These are phyloP conservation scores for Aspergillus sp. DNA, from an alignment of 2,329 filamentous ascomycete genomes.

Conservation along the genomic window DNA sequence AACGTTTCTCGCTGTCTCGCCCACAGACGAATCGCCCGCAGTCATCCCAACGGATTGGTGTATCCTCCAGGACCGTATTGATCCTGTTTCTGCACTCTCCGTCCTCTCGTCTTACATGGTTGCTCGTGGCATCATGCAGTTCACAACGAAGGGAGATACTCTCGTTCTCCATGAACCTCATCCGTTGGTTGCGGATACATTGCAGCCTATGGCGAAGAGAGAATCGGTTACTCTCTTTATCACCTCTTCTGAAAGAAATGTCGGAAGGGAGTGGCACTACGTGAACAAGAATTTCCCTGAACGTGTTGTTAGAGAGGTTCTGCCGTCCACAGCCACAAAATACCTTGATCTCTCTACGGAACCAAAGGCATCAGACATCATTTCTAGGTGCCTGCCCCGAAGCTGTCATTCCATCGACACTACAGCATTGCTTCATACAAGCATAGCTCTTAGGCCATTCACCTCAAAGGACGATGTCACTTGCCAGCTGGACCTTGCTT, in stretches of 20 bases:
- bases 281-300: background rate
- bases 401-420: background rate
- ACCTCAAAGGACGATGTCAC: background rate
- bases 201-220: background rate
- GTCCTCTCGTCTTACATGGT: background rate
- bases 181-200: background rate
- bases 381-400: background rate
- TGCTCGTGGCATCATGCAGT: background rate
- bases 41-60: background rate
- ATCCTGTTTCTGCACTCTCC: background rate
- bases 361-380: background rate
- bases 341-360: background rate
- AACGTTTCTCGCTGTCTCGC: background rate
- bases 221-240: background rate
- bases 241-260: background rate
- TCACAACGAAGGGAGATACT: background rate
- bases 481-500: background rate
- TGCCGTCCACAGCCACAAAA: background rate
- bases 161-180: background rate
- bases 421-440: background rate
- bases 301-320: background rate
- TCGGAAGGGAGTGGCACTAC: background rate
- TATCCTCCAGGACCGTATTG: background rate
- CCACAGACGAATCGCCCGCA: background rate
- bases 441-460: background rate